phyloP scores from a whole-genome alignment of 768 basidiomycete genomes.

The Neoboletus subvelutipes region DNA sequence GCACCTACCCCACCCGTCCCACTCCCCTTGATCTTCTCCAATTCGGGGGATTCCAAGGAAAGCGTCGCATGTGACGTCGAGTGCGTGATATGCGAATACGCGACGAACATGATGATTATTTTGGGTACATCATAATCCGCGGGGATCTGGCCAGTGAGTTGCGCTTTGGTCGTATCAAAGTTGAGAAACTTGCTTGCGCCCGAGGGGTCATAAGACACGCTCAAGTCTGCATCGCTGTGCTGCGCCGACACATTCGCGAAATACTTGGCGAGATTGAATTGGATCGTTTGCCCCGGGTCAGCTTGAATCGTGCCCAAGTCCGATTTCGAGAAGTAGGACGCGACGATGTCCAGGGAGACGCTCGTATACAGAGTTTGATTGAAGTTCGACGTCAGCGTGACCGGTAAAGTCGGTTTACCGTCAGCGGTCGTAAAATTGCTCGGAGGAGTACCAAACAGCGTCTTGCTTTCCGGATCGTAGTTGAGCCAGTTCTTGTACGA shows the following conservation, averaged over 20 bases:
- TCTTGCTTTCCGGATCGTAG: slow-evolving; percentile 55
- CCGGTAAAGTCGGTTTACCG: slow-evolving; percentile 47
- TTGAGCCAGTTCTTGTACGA: slow-evolving; percentile 54
- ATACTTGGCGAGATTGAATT: slow-evolving; percentile 54
- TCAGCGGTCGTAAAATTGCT: slow-evolving; percentile 37
- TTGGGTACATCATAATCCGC: slow-evolving; percentile 39
- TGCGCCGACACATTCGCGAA: slow-evolving; percentile 49
- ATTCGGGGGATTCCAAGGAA: slow-evolving; percentile 44
- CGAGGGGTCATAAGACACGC: slow-evolving; percentile 54
- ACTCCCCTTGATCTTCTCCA: slow-evolving; percentile 37
- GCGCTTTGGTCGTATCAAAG: slow-evolving; percentile 46
- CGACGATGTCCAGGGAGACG: slow-evolving; percentile 63
- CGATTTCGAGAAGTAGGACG: slow-evolving; percentile 68
- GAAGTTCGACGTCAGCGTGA: slow-evolving; percentile 59
- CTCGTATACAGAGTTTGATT: slow-evolving; percentile 67
- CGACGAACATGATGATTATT: slow-evolving; percentile 59
- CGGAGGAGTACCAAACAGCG: slow-evolving; percentile 66
- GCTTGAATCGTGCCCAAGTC: slow-evolving; percentile 57
- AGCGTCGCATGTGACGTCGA: slow-evolving; percentile 69
- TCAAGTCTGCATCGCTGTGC: slow-evolving; percentile 49
- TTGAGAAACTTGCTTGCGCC: slow-evolving; percentile 49
- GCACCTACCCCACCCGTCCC: slow-evolving; percentile 39
- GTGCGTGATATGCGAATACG: slow-evolving; percentile 63
- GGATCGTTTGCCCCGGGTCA: slow-evolving; percentile 48
- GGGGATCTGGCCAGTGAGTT: slow-evolving; percentile 60